Evolutionary conservation across 208 protist genomes (phyloP), one percentile per base, ranked within the genome.

Genomic region (Wallacemonas sp.): DNA sequence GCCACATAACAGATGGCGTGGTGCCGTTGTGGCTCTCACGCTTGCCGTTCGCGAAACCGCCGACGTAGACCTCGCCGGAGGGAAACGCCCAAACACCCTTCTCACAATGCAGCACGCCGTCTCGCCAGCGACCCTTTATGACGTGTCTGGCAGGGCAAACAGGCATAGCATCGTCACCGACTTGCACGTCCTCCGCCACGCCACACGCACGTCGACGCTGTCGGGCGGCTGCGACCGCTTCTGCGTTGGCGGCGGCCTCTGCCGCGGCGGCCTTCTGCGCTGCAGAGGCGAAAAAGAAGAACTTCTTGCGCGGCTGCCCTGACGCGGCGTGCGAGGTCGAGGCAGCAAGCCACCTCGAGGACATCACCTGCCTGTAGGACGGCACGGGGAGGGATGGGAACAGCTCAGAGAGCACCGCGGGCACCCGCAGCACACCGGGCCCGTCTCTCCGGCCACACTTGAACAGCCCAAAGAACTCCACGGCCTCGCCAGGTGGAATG

Each of bases 381-480:
- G 51, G 51, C n/a, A 58, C 51, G 14, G 51, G 51, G n/a, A 58
- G 51, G 30, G 51, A 8, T 14, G 51, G 51, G 19, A 58, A 58
- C 9, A 58, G 51, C 28, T 58, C 51, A 12, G 51, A 33, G 15
- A 58, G 51, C 28, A 85, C 49, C 21, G 79, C 75, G 0, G 77
- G 78, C 39, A 94, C 62, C 36, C 75, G 69, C 41, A 94, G 71
- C 27, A 96, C 30, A 24, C 91, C 91, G 19, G 77, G 26, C n/a
- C 91, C 91, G 41, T 93, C 74, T 3, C 86, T 70, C 2, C 68
- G 51, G 5, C 91, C 91, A 47, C 88, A 36, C 36, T 60, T 72
- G 63, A 96, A 96, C n/a, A 93, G 55, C 21, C 91, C 91, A 64
- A 91, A 84, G 56, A 88, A 84, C 44, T 94, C 80, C 22, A 93